A percentile compares a stretch with the other conserved stretches of the same genome.
Evolutionary conservation across 805 yeast genomes (phyloP).

Genomic region (Ogataea corticis): DNA sequence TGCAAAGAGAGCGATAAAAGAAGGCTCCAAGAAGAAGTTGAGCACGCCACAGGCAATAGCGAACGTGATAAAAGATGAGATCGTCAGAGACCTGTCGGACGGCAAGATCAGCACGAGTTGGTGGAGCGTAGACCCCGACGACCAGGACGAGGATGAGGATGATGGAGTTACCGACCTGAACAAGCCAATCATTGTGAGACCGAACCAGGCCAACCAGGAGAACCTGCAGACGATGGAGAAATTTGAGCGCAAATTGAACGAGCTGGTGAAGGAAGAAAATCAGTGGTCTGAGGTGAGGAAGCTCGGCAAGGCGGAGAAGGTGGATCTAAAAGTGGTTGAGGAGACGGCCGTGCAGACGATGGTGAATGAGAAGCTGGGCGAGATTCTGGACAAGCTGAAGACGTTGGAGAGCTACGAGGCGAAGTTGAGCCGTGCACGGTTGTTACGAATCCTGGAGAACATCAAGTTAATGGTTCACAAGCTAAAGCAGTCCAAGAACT

Average conservation of each 20-base stretch:
- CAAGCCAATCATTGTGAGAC: constrained; percentile 39
- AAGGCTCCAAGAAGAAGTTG: constrained; percentile 19
- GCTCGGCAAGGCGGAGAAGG: constrained; percentile 10
- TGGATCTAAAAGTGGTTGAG: constrained; percentile 13
- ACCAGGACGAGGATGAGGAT: constrained; percentile 21
- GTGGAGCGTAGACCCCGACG: constrained; percentile 48
- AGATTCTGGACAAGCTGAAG: constrained; percentile 16
- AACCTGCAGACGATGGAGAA: constrained; percentile 49
- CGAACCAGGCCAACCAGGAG: constrained; percentile 60
- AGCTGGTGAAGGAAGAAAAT: constrained; percentile 46
- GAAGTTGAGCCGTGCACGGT: constrained; percentile 9
- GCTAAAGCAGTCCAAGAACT: constrained; percentile 25
- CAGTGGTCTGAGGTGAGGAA: constrained; percentile 40
- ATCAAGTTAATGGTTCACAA: constrained; percentile 35
- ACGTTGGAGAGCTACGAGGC: constrained; percentile 12
- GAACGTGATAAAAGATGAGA: constrained; percentile 62
- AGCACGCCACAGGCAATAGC: constrained; percentile 48
- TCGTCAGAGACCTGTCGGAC: constrained; percentile 56
- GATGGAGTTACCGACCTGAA: constrained; percentile 28
- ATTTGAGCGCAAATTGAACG: constrained; percentile 44
- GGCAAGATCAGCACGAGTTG: constrained; percentile 67
- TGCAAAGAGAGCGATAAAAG: constrained; percentile 44
- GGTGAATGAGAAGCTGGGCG: constrained; percentile 16
- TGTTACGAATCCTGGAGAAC: constrained; percentile 35
- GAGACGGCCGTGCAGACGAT: constrained; percentile 4